phyloP scores from a whole-genome alignment of 345 rosid species.

The Salix suchowensis region DNA sequence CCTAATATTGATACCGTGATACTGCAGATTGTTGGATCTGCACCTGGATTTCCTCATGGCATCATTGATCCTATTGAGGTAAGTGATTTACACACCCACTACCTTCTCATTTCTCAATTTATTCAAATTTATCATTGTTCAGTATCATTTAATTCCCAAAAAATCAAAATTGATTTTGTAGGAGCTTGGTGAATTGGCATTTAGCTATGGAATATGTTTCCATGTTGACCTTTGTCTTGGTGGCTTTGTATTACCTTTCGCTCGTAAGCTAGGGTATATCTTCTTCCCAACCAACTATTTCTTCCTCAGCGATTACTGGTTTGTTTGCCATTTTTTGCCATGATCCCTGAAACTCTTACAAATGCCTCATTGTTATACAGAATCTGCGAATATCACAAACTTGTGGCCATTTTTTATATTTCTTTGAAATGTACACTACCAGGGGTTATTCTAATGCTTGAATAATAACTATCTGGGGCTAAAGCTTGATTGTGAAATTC shows the following conservation, averaged over 20 bases:
- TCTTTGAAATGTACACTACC: no score
- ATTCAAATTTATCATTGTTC: background rate
- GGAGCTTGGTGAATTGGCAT: slow-evolving; percentile 93
- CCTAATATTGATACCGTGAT: slow-evolving; percentile 18
- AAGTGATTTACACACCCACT: slow-evolving; percentile 7
- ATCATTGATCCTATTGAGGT: slow-evolving; percentile 97
- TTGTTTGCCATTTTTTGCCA: background rate
- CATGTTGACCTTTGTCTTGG: slow-evolving; percentile 99
- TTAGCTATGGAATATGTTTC: slow-evolving; percentile 66
- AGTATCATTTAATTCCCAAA: slow-evolving; percentile 4
- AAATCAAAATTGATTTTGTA: slow-evolving; percentile 24
- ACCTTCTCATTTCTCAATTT: slow-evolving; percentile 13
- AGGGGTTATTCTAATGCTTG: background rate
- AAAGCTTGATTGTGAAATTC: background rate
- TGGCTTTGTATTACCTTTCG: slow-evolving; percentile 94
- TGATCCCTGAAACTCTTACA: background rate
- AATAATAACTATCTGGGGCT: background rate
- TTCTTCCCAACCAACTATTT: background rate
- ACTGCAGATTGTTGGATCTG: slow-evolving; percentile 94
- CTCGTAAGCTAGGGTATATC: slow-evolving; percentile 73
- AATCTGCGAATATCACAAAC: background rate
- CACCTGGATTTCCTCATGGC: slow-evolving; percentile 98
- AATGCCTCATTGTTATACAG: background rate
- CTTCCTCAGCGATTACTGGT: background rate
- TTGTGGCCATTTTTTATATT: background rate